Percentiles rank a stretch among this genome's conserved stretches.
These are phyloP conservation scores for Hawksworthiomyces lignivorus DNA, from an alignment of 2,329 filamentous ascomycete genomes.

Conservation along the genomic window DNA sequence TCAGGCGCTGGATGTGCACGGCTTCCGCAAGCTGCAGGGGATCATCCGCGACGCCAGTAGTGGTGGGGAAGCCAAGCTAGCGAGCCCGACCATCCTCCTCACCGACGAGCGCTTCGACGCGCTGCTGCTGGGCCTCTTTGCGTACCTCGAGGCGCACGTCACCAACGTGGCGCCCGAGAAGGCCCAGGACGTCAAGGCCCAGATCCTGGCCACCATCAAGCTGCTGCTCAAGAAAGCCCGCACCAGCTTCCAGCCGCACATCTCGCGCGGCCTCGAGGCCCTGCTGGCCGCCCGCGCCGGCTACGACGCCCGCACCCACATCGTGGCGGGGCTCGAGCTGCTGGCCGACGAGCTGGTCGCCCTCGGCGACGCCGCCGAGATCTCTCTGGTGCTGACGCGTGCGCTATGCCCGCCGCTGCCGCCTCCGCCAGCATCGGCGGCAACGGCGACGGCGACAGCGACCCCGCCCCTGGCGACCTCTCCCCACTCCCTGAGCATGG, in stretches of 20 bases:
- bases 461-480: too few species aligned
- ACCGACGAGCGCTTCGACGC: constrained; percentile 61
- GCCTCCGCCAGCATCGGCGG: background rate
- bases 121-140: constrained; percentile 59
- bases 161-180: constrained; percentile 52
- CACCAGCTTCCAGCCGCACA: constrained; percentile 58
- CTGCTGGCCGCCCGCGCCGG: constrained; percentile 56
- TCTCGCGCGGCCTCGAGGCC: constrained; percentile 59
- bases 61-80: background rate
- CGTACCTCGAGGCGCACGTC: constrained; percentile 60
- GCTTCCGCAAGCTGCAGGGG: constrained; percentile 70
- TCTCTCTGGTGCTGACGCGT: constrained; percentile 45
- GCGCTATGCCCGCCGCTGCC: constrained; percentile 37
- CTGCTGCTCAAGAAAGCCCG: constrained; percentile 62
- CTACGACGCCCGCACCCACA: constrained; percentile 63
- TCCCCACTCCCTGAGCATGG: constrained; percentile 50
- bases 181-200: constrained; percentile 63
- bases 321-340: constrained; percentile 66
- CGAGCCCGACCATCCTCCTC: constrained; percentile 43
- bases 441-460: background rate
- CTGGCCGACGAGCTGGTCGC: constrained; percentile 64
- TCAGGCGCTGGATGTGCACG: constrained; percentile 69
- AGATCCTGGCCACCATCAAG: constrained; percentile 66
- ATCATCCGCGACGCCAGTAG: constrained; percentile 51
- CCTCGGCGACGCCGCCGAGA: constrained; percentile 56